Conservation (phyloP, 805 yeast species). For the Nakazawaea sp. region DNA sequence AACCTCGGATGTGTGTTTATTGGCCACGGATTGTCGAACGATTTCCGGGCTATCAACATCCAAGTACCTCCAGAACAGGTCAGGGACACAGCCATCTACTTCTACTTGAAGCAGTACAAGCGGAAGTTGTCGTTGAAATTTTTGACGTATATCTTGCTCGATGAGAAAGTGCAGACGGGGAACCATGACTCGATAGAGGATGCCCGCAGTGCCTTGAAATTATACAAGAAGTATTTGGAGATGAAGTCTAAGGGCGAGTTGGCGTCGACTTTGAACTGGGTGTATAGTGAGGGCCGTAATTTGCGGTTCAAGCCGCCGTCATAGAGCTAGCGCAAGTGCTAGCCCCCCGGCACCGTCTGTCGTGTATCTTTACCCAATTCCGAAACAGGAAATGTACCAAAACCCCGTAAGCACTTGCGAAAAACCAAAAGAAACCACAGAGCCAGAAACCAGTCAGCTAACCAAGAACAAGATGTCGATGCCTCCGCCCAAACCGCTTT, state of each 20-base stretch:
- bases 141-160: conserved; percentile 72
- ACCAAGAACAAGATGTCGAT: conserved; percentile 11
- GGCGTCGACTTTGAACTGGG: conserved; percentile 51
- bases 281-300: conserved; percentile 66
- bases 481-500: conserved; percentile 9
- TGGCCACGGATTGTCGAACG: conserved; percentile 90
- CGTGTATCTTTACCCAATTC: too few relatives aligned
- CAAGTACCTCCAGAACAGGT: conserved; percentile 83
- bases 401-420: background rate
- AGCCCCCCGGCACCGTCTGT: too few relatives aligned
- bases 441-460: background rate
- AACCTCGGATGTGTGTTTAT: conserved; percentile 88
- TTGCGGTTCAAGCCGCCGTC: conserved; percentile 45
- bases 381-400: background rate
- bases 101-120: conserved; percentile 65
- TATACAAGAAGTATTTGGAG: conserved; percentile 68
- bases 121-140: conserved; percentile 80
- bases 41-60: conserved; percentile 88
- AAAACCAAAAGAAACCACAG: background rate
- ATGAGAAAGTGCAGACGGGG: conserved; percentile 76
- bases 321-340: too few relatives aligned
- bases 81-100: conserved; percentile 81
- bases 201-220: conserved; percentile 75
- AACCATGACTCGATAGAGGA: conserved; percentile 98
- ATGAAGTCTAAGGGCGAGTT: conserved; percentile 52